phyloP scores from a whole-genome alignment of 441 rosid genomes.

The Eugenia klotzschiana region DNA sequence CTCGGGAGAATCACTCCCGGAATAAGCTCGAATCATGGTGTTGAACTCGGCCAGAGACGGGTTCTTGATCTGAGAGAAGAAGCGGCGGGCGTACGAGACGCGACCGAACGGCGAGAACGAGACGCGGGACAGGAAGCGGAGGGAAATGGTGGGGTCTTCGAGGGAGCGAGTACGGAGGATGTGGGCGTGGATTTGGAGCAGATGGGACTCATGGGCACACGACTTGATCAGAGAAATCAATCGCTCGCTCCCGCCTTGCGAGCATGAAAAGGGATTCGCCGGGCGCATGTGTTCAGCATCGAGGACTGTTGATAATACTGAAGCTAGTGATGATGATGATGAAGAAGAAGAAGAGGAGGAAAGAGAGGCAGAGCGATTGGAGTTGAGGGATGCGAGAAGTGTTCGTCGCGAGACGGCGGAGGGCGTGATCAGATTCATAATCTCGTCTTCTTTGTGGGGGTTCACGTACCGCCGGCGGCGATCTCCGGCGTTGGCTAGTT shows the following conservation, averaged over 20 bases:
- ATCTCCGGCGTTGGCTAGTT: too few relatives aligned
- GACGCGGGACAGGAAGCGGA: slow-evolving; percentile 39
- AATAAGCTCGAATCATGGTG: slow-evolving; percentile 56
- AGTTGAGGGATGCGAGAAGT: neutral
- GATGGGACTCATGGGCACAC: slow-evolving; percentile 26
- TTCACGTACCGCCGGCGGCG: too few relatives aligned
- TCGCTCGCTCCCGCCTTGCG: neutral
- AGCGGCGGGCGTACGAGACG: slow-evolving; percentile 25
- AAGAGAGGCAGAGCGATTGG: neutral
- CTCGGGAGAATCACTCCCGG: slow-evolving; percentile 26
- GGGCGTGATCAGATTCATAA: too few relatives aligned
- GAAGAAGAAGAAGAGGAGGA: neutral
- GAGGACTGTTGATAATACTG: neutral
- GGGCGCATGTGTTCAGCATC: neutral
- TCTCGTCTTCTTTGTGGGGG: too few relatives aligned
- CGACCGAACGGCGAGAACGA: slow-evolving; percentile 25
- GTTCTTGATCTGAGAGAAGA: slow-evolving; percentile 32
- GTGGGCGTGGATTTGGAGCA: slow-evolving; percentile 59
- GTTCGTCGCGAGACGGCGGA: neutral
- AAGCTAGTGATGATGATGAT: neutral
- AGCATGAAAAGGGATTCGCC: neutral
- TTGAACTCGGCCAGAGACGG: slow-evolving; percentile 44
- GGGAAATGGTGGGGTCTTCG: slow-evolving; percentile 25
- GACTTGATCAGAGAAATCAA: slow-evolving; percentile 44
- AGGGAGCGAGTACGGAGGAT: slow-evolving; percentile 32